Base-by-base conservation (phyloP, 2,329 filamentous ascomycete species). In the Claviceps maximensis region DNA sequence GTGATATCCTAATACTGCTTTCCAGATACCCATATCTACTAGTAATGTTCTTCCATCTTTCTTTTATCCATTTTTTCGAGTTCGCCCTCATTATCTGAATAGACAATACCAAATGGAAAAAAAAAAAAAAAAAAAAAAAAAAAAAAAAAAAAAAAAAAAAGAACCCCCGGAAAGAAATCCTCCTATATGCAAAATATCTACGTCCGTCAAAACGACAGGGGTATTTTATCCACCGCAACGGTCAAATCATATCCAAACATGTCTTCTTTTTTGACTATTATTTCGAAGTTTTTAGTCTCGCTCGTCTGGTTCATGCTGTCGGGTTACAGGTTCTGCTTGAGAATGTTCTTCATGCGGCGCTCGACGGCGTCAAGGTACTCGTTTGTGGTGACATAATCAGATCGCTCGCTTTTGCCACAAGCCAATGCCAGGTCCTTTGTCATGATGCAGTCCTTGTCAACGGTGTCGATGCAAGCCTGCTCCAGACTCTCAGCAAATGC, bases 341-440 rank as follows among this genome's bases (percentile, higher is more conserved):
- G 74, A 61, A 82, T 82, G 58, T 74, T 74, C 82, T 91, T 90
- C 74, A 98, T 78, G 65, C 89, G 78, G 72, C 82, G 84, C 83
- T 97, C 91, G 50, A 97, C 91, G 42, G 91, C 91, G 65, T 86
- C 81, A 66, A 98, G 74, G 75, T 97, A 98, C 75, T 95, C 86
- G 61, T 77, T 80, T 54, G 91, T 97, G 51, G 89, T 96, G 61
- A 95, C 93, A 73, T 90, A 97, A 66, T 88, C 84, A 62, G 81
- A 81, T 60, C 87, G 81, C 57, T 80, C 84, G 63, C 85, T 89
- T 78, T 90, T 90, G 64, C 93, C 93, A 69, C 87, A 93, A 49
- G 90, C 87, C 55, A 97, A 80, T n/a, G 93, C 93, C 62, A 98
- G 74, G 72, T 98, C 93, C 83, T 98, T 98, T 70, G 93, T 98